Conservation (phyloP, 257 asterid genomes). For the Nicotiana paniculata region DNA sequence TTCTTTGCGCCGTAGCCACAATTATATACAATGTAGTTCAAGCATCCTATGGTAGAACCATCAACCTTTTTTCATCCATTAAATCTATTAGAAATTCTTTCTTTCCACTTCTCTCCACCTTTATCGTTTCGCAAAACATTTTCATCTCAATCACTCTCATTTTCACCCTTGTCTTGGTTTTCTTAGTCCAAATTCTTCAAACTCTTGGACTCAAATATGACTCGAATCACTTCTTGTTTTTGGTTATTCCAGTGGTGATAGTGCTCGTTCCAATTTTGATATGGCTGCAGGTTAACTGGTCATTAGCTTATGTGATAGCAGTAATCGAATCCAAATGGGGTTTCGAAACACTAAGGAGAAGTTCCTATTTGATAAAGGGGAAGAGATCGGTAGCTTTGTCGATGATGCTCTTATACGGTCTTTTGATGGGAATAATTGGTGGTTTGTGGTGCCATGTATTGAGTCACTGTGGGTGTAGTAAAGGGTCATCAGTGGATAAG, state of each 20-base stretch:
- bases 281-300: slow-evolving; percentile 9
- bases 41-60: not conserved
- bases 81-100: not conserved
- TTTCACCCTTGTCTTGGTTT: not conserved
- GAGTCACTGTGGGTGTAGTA: slow-evolving; percentile 40
- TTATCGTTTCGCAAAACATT: not conserved
- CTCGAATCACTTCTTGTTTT: not conserved
- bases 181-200: not conserved
- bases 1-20: not conserved
- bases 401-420: too few relatives aligned
- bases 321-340: slow-evolving; percentile 8
- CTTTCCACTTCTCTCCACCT: not conserved
- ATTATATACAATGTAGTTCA: not conserved
- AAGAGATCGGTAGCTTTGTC: not conserved
- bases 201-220: not conserved
- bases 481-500: slow-evolving; percentile 18
- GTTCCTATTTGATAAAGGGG: slow-evolving; percentile 13
- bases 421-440: not conserved
- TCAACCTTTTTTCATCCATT: not conserved
- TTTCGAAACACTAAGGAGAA: slow-evolving; percentile 7
- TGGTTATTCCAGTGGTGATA: not conserved
- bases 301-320: slow-evolving; percentile 6
- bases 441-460: slow-evolving; percentile 8
- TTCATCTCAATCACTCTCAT: not conserved
- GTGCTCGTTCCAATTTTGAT: not conserved